phyloP scores from a whole-genome alignment of 2,329 filamentous ascomycete genomes.

The Pezizomycotina sp. region DNA sequence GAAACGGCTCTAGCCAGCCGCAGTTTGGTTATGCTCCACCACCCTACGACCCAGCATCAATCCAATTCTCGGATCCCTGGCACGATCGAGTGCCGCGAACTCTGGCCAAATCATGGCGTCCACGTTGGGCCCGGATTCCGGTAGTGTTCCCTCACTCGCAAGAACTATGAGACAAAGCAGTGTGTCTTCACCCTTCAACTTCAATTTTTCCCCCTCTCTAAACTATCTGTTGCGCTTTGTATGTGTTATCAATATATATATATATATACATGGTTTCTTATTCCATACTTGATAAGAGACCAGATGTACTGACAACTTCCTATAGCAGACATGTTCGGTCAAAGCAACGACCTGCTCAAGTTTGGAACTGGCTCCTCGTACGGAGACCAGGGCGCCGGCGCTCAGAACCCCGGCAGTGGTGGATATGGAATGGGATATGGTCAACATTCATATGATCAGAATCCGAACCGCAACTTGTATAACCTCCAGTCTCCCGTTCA shows the following conservation, averaged over 20 bases:
- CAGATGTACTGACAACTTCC: conserved; percentile 11
- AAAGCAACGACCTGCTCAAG: conserved; percentile 14
- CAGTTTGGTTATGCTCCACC: conserved; percentile 6
- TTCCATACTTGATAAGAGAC: conserved; percentile 15
- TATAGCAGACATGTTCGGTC: conserved; percentile 15
- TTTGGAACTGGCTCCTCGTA: conserved; percentile 9
- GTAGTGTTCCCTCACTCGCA: neutral
- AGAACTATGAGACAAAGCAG: conserved; percentile 14
- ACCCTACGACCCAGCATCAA: conserved; percentile 4
- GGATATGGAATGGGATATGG: conserved; percentile 8
- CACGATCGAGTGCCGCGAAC: conserved; percentile 10
- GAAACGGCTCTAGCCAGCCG: conserved; percentile 6
- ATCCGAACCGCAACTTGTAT: conserved; percentile 16
- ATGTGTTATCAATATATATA: no score
- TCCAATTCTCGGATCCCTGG: conserved; percentile 18
- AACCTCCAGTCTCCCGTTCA: conserved; percentile 19
- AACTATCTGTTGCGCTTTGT: no score
- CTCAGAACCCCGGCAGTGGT: conserved; percentile 6
- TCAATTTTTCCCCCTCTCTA: no score
- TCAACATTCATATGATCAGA: conserved; percentile 15
- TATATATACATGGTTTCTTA: no score
- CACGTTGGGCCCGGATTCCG: conserved; percentile 1
- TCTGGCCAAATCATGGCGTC: conserved; percentile 10
- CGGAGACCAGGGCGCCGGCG: conserved; percentile 10
- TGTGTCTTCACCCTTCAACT: conserved; percentile 20